Percentiles rank a stretch among this genome's conserved stretches.
Conservation (phyloP, 306 rosid species). For the Herpetospermum pedunculosum region DNA sequence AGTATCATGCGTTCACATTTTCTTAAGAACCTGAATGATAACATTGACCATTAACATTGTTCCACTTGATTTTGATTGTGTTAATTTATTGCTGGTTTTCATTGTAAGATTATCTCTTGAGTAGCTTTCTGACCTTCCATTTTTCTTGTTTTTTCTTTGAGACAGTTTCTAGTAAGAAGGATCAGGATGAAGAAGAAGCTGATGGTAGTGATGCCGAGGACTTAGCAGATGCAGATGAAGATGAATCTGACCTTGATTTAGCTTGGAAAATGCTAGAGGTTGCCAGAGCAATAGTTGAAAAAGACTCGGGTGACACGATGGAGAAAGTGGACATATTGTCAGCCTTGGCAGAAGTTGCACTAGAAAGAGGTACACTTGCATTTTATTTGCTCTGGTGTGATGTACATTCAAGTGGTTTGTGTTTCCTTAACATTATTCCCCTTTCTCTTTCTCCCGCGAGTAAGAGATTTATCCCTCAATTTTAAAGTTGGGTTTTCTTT, state of each 20-base stretch:
- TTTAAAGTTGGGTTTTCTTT: background rate
- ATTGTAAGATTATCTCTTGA: background rate
- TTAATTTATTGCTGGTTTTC: background rate
- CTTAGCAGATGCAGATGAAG: conserved; percentile 80
- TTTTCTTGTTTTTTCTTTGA: conserved; percentile 6
- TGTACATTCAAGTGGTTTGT: background rate
- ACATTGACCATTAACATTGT: background rate
- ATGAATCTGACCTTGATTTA: conserved; percentile 84
- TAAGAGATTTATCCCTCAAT: background rate
- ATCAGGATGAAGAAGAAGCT: conserved; percentile 44
- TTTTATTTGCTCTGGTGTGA: background rate
- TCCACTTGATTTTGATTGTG: background rate
- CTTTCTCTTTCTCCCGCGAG: background rate
- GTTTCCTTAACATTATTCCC: background rate
- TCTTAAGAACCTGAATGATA: background rate
- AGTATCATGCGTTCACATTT: background rate
- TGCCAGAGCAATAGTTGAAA: conserved; percentile 92
- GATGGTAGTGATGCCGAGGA: conserved; percentile 62
- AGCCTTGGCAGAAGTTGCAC: conserved; percentile 81
- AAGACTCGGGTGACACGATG: conserved; percentile 57
- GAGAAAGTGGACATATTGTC: conserved; percentile 88
- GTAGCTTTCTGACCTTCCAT: background rate
- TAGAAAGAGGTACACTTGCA: conserved; percentile 63
- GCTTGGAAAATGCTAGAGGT: conserved; percentile 99
- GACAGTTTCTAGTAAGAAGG: conserved; percentile 38